A percentile compares a stretch with the other conserved stretches of the same genome.
These are phyloP conservation scores for Drechmeria coniospora DNA, from an alignment of 2,329 filamentous ascomycete genomes.

Conservation along the genomic window DNA sequence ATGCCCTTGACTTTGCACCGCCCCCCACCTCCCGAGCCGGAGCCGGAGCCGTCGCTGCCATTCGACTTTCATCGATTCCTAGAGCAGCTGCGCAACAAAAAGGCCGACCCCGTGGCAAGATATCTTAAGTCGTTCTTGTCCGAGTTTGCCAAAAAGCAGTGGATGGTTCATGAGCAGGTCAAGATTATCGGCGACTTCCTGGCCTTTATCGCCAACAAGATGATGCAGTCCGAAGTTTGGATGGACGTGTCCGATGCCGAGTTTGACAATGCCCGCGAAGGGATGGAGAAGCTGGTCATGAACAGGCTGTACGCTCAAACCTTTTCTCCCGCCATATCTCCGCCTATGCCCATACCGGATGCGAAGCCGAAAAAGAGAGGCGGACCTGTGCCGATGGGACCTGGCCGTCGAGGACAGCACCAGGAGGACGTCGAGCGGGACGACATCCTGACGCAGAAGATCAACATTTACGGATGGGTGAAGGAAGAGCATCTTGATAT, in stretches of 20 bases:
- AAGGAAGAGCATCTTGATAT: slow-evolving; percentile 90
- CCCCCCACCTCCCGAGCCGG: slow-evolving; percentile 56
- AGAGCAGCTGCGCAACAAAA: slow-evolving; percentile 88
- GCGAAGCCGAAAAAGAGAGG: slow-evolving; percentile 54
- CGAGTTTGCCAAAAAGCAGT: slow-evolving; percentile 94
- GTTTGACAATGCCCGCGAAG: slow-evolving; percentile 94
- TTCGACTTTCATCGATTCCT: slow-evolving; percentile 97
- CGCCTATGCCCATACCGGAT: slow-evolving; percentile 57
- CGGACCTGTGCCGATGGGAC: slow-evolving; percentile 53
- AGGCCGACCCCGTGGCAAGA: slow-evolving; percentile 92
- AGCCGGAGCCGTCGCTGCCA: slow-evolving; percentile 69
- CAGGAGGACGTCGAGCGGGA: slow-evolving; percentile 96
- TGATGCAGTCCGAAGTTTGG: slow-evolving; percentile 96
- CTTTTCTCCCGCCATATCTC: slow-evolving; percentile 83
- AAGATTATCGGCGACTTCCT: slow-evolving; percentile 97
- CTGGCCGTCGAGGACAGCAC: slow-evolving; percentile 84
- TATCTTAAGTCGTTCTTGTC: slow-evolving; percentile 88
- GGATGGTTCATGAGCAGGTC: slow-evolving; percentile 99
- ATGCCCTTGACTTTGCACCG: slow-evolving; percentile 37
- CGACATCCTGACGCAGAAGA: slow-evolving; percentile 90
- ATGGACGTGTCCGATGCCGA: slow-evolving; percentile 88
- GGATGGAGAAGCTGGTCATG: slow-evolving; percentile 99
- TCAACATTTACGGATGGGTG: slow-evolving; percentile 93
- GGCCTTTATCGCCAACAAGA: slow-evolving; percentile 94
- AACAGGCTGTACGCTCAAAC: slow-evolving; percentile 91